These are phyloP conservation scores for Chaetomiaceae sp. DNA, from an alignment of 2,329 filamentous ascomycete species.

Conservation along the genomic window DNA sequence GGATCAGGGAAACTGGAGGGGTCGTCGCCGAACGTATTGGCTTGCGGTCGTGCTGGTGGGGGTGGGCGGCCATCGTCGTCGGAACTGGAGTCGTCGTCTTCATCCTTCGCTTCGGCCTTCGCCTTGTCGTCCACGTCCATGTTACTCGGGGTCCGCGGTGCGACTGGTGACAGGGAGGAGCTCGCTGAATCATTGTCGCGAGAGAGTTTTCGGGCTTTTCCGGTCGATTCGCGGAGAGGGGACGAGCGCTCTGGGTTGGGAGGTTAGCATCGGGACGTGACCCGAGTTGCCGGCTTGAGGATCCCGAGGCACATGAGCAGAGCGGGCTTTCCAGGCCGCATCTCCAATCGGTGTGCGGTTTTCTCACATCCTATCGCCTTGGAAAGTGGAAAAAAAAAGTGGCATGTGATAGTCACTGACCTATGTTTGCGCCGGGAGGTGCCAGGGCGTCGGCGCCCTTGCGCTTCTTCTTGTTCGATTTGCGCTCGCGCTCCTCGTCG, in stretches of 20 bases:
- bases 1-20: constrained; percentile 87
- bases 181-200: constrained; percentile 51
- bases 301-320: too few relatives aligned
- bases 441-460: constrained; percentile 59
- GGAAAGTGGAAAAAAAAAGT: background rate
- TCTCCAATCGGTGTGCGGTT: too few relatives aligned
- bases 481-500: constrained; percentile 42
- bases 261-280: constrained; percentile 14
- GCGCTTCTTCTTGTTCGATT: constrained; percentile 70
- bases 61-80: constrained; percentile 57
- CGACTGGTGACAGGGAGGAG: constrained; percentile 54
- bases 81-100: constrained; percentile 41
- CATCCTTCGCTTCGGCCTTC: constrained; percentile 27
- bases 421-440: constrained; percentile 44
- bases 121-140: constrained; percentile 55
- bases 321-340: too few relatives aligned
- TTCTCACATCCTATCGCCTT: background rate
- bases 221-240: constrained; percentile 42
- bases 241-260: constrained; percentile 45
- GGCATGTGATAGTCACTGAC: constrained; percentile 28
- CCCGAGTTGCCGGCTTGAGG: too few relatives aligned
- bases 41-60: constrained; percentile 61
- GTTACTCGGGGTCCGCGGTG: constrained; percentile 43
- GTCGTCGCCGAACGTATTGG: constrained; percentile 87
- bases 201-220: constrained; percentile 45